Conservation (phyloP, 2,329 filamentous ascomycete genomes). For the Cyphellophora europaea region DNA sequence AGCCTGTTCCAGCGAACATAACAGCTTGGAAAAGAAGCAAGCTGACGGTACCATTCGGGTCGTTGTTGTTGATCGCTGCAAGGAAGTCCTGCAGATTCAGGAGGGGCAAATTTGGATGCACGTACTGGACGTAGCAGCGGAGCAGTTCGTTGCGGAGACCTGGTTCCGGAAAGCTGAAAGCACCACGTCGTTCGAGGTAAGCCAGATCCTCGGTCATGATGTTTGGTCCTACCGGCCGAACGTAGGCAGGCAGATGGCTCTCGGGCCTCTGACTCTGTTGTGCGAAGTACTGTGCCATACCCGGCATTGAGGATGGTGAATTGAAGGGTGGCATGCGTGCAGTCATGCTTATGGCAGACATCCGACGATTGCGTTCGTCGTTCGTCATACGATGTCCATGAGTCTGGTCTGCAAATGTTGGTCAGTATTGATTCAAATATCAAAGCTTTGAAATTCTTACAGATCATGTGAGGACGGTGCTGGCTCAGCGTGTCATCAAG, state of each 20-base stretch:
- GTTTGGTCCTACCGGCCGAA: slow-evolving; percentile 68
- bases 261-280: slow-evolving; percentile 38
- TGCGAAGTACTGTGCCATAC: slow-evolving; percentile 28
- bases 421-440: too few species aligned
- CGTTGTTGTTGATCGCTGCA: slow-evolving; percentile 49
- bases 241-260: slow-evolving; percentile 54
- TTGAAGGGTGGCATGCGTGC: slow-evolving; percentile 21
- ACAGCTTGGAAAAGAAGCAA: slow-evolving; percentile 85
- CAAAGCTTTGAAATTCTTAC: too few species aligned
- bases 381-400: slow-evolving; percentile 34
- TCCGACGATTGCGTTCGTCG: slow-evolving; percentile 35
- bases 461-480: slow-evolving; percentile 56
- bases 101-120: slow-evolving; percentile 89
- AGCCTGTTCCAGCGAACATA: slow-evolving; percentile 87
- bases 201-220: slow-evolving; percentile 73
- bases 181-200: slow-evolving; percentile 77
- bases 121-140: slow-evolving; percentile 75
- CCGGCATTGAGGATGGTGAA: slow-evolving; percentile 25
- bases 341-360: slow-evolving; percentile 31
- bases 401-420: slow-evolving; percentile 36
- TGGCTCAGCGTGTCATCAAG: slow-evolving; percentile 36
- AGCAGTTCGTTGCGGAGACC: slow-evolving; percentile 71
- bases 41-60: slow-evolving; percentile 65
- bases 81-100: slow-evolving; percentile 58
- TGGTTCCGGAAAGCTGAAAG: slow-evolving; percentile 63